These are phyloP conservation scores for Chaetomidium leptoderma DNA, from an alignment of 495 filamentous ascomycete species.

Conservation along the genomic window DNA sequence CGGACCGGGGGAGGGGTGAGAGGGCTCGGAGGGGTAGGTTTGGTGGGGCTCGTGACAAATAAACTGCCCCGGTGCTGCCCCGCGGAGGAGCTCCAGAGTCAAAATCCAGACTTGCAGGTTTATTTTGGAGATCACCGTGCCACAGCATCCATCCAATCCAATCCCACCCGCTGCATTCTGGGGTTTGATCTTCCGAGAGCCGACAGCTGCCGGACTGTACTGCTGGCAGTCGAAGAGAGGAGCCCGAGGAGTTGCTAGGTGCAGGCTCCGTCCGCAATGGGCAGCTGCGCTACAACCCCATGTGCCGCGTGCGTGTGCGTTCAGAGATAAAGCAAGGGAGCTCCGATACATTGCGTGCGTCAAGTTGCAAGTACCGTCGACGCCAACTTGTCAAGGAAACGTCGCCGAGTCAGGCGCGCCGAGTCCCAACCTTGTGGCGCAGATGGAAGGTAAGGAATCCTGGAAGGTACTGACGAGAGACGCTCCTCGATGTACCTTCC, in stretches of 20 bases:
- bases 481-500: no score
- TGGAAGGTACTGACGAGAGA: no score
- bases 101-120: not conserved
- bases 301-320: not conserved
- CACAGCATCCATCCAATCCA: no score
- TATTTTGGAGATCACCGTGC: not conserved
- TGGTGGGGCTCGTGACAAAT: slow-evolving; percentile 10
- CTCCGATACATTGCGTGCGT: not conserved
- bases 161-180: not conserved
- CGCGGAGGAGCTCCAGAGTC: not conserved
- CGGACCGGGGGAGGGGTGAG: not conserved
- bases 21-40: not conserved
- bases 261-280: no score
- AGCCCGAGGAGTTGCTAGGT: no score
- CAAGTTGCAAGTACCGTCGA: not conserved
- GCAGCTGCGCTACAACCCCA: not conserved
- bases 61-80: slow-evolving; percentile 1
- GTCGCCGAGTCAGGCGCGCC: not conserved
- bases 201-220: not conserved
- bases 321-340: not conserved
- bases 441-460: no score
- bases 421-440: no score
- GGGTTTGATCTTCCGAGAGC: slow-evolving; percentile 3
- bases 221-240: no score
- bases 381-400: not conserved